Conservation (phyloP, 306 rosid species). For the Quillaja saponaria region DNA sequence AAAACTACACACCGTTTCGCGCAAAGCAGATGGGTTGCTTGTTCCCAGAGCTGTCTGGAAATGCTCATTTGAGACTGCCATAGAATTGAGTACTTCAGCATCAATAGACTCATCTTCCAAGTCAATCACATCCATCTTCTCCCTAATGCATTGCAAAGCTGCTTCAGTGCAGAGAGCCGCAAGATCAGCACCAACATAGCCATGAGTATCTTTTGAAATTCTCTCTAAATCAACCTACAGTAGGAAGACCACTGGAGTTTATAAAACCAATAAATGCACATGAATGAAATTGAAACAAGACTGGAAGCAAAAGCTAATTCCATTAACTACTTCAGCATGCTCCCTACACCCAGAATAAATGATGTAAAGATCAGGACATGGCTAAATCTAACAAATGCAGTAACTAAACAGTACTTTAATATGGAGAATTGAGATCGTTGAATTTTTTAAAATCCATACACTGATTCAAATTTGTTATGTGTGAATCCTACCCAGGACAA, state of each 20-base stretch:
- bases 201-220: constrained; percentile 62
- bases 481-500: too few relatives aligned
- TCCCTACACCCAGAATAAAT: too few relatives aligned
- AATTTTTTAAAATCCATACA: too few relatives aligned
- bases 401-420: too few relatives aligned
- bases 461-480: too few relatives aligned
- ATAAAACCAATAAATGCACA: neutral
- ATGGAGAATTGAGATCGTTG: too few relatives aligned
- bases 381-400: neutral
- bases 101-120: constrained; percentile 70
- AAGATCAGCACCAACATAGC: constrained; percentile 74
- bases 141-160: constrained; percentile 69
- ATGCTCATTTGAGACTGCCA: constrained; percentile 68
- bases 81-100: constrained; percentile 62
- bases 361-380: too few relatives aligned
- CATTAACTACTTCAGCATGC: too few relatives aligned
- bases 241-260: neutral
- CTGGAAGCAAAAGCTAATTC: constrained; percentile 5
- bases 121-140: constrained; percentile 70
- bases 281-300: constrained; percentile 1
- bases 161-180: constrained; percentile 81
- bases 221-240: constrained; percentile 63
- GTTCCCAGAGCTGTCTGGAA: constrained; percentile 72
- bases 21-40: constrained; percentile 73
- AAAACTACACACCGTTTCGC: constrained; percentile 56